These are phyloP conservation scores for Saxophila tyrrhenica DNA, from an alignment of 495 filamentous ascomycete species.

Conservation along the genomic window DNA sequence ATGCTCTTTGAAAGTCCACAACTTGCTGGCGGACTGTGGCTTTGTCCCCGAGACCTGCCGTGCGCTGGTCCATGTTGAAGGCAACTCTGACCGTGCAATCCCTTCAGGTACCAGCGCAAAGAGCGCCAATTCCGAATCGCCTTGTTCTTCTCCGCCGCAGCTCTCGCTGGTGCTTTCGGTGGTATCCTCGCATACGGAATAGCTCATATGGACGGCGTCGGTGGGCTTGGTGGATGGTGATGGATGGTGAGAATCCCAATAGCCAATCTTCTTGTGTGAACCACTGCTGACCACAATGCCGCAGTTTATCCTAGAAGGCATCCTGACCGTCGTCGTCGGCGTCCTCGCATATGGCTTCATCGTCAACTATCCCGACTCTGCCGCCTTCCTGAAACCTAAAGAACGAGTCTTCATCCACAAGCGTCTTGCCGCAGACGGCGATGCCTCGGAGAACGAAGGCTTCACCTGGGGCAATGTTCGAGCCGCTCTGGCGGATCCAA, in stretches of 20 bases:
- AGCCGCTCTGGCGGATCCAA: slow-evolving; percentile 5
- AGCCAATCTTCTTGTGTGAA: too few species aligned
- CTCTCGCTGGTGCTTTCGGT: slow-evolving; percentile 32
- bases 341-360: slow-evolving; percentile 24
- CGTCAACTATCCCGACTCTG: slow-evolving; percentile 21
- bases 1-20: too few species aligned
- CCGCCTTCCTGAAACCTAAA: slow-evolving; percentile 19
- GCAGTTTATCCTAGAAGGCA: slow-evolving; percentile 26
- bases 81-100: too few species aligned
- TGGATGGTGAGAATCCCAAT: neutral
- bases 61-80: too few species aligned
- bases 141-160: slow-evolving; percentile 33
- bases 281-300: neutral
- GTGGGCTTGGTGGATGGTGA: slow-evolving; percentile 1
- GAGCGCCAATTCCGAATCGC: slow-evolving; percentile 22
- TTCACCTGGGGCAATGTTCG: slow-evolving; percentile 14
- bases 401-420: slow-evolving; percentile 19
- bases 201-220: slow-evolving; percentile 14
- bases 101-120: slow-evolving; percentile 19
- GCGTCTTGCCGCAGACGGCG: slow-evolving; percentile 22
- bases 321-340: slow-evolving; percentile 21
- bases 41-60: too few species aligned
- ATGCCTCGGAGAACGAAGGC: slow-evolving; percentile 10
- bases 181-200: slow-evolving; percentile 25
- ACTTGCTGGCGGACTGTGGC: too few species aligned